A percentile compares a stretch with the other conserved stretches of the same genome.
Evolutionary conservation across 345 rosid genomes (phyloP).

Genomic region (Pseudoturritis turrita): DNA sequence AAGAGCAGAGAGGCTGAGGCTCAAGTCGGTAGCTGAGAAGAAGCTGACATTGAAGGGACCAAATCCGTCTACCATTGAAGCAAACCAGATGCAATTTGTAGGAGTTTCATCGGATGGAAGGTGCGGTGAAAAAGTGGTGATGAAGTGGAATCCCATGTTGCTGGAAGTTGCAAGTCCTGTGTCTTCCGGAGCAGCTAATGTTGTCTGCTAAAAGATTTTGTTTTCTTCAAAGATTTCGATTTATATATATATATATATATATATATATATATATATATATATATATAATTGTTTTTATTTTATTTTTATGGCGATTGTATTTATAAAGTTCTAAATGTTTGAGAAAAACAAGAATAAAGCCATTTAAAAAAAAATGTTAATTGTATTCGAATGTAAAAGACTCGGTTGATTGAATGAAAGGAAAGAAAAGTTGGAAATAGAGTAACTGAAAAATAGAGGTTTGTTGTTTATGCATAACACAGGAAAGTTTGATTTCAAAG

Average conservation of each 20-base stretch:
- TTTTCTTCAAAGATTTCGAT: background rate
- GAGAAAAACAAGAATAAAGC: slow-evolving; percentile 28
- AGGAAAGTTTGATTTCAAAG: no score
- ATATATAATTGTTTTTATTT: slow-evolving; percentile 1
- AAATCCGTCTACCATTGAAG: background rate
- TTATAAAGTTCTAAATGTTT: slow-evolving; percentile 9
- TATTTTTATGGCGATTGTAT: slow-evolving; percentile 9
- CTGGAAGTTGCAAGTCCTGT: slow-evolving; percentile 26
- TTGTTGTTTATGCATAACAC: background rate
- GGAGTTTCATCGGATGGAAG: slow-evolving; percentile 27
- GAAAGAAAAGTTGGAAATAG: background rate
- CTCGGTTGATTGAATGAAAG: slow-evolving; percentile 14
- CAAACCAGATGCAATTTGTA: background rate
- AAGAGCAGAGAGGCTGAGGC: slow-evolving; percentile 82
- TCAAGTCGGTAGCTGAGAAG: slow-evolving; percentile 50
- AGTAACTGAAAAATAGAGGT: background rate
- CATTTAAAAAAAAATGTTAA: background rate
- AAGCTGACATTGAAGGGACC: background rate
- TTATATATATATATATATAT: slow-evolving; percentile 9
- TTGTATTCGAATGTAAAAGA: slow-evolving; percentile 15
- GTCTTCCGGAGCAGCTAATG: slow-evolving; percentile 27
- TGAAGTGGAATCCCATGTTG: slow-evolving; percentile 36
- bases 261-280: slow-evolving; percentile 3
- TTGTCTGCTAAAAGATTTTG: slow-evolving; percentile 29
- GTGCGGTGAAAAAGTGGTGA: slow-evolving; percentile 23